phyloP scores from a whole-genome alignment of 148 eudicot species.

The Rhododendron ovatum region DNA sequence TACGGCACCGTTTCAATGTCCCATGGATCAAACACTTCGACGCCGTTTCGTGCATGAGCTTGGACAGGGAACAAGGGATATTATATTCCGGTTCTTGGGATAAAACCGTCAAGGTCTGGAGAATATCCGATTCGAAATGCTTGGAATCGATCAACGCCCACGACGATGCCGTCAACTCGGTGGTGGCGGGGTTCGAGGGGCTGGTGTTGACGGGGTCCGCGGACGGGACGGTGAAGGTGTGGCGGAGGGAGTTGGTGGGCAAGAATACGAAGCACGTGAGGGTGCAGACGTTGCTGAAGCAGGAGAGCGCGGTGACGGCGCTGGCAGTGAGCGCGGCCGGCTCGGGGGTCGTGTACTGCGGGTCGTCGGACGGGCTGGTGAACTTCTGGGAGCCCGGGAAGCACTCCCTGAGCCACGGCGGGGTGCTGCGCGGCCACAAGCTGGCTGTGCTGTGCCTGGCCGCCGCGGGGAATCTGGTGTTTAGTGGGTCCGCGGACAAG shows the following conservation, averaged over 20 bases:
- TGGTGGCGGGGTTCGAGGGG: constrained; percentile 50
- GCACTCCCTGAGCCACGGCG: not conserved
- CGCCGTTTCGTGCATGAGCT: constrained; percentile 69
- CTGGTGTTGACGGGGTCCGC: constrained; percentile 82
- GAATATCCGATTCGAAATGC: constrained; percentile 67
- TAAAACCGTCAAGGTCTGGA: constrained; percentile 74
- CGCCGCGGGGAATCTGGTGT: constrained; percentile 53
- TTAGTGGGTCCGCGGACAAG: constrained; percentile 86
- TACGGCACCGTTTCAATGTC: constrained; percentile 45
- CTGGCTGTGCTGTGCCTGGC: constrained; percentile 29
- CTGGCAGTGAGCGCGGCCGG: constrained; percentile 34
- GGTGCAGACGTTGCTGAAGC: constrained; percentile 46
- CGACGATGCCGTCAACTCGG: constrained; percentile 70
- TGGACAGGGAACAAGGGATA: constrained; percentile 52
- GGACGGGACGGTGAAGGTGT: constrained; percentile 80
- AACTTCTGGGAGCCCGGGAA: constrained; percentile 18
- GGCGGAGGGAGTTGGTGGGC: constrained; percentile 66
- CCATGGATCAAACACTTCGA: constrained; percentile 64
- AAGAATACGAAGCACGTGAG: constrained; percentile 34
- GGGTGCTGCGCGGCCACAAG: constrained; percentile 23
- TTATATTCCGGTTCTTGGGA: constrained; percentile 94
- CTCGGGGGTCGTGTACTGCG: constrained; percentile 8
- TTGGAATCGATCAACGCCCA: constrained; percentile 71
- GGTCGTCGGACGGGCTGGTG: constrained; percentile 23
- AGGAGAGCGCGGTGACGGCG: constrained; percentile 68